A percentile compares a stretch with the other conserved stretches of the same genome.
Evolutionary conservation across 495 filamentous ascomycete genomes (phyloP).

Genomic region (Acidiella bohemica): DNA sequence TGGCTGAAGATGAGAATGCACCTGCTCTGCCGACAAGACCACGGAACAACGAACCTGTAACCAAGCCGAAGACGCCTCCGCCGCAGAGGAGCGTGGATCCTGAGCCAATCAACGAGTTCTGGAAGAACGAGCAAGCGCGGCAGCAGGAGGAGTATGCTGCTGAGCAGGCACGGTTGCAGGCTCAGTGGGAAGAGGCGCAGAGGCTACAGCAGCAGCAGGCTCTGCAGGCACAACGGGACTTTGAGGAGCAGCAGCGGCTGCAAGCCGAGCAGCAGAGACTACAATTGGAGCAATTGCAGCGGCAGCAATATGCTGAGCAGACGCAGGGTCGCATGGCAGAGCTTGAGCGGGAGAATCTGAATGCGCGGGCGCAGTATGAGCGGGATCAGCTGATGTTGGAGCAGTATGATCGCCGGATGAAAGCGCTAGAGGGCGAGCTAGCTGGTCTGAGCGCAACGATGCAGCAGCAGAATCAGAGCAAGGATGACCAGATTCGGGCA

Average conservation of each 20-base stretch:
- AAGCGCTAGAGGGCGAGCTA: constrained; percentile 81
- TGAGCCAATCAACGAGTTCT: constrained; percentile 93
- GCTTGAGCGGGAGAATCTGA: constrained; percentile 85
- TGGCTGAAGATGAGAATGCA: constrained; percentile 50
- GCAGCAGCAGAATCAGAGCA: constrained; percentile 70
- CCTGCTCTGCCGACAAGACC: constrained; percentile 77
- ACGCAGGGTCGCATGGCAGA: constrained; percentile 89
- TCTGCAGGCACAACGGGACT: constrained; percentile 75
- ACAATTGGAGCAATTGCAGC: constrained; percentile 77
- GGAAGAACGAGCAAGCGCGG: constrained; percentile 79
- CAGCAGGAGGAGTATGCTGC: constrained; percentile 91
- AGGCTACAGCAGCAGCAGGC: constrained; percentile 67
- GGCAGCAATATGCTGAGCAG: constrained; percentile 78
- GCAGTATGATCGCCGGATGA: constrained; percentile 89
- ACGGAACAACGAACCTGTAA: constrained; percentile 44
- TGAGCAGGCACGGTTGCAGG: constrained; percentile 74
- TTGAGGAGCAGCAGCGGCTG: constrained; percentile 84
- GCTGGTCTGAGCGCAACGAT: constrained; percentile 66
- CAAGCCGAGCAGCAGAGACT: constrained; percentile 79
- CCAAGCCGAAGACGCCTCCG: constrained; percentile 51
- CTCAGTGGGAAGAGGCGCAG: constrained; percentile 63
- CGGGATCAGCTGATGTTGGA: constrained; percentile 92
- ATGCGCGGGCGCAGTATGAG: constrained; percentile 88
- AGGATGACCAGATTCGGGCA: constrained; percentile 85
- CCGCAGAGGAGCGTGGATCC: constrained; percentile 61